These are phyloP conservation scores for Paracorniculantispora psalliotae DNA, from an alignment of 2,329 filamentous ascomycete genomes.

Conservation along the genomic window DNA sequence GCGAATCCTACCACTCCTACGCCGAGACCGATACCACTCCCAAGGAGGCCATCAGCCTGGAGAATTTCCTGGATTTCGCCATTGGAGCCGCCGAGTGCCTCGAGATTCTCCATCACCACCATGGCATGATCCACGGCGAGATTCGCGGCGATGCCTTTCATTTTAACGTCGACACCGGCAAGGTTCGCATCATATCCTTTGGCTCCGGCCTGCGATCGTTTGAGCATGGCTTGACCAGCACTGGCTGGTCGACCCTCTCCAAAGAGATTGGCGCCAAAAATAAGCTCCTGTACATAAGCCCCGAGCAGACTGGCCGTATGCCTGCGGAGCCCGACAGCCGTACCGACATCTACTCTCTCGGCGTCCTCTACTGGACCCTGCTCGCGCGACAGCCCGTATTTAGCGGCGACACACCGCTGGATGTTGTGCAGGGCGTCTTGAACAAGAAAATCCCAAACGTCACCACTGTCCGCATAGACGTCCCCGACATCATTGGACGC, in stretches of 20 bases:
- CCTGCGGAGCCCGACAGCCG: constrained; percentile 86
- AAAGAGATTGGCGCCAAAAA: constrained; percentile 81
- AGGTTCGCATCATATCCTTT: constrained; percentile 77
- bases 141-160: constrained; percentile 89
- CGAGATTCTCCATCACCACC: constrained; percentile 85
- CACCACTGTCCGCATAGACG: constrained; percentile 71
- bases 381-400: constrained; percentile 77
- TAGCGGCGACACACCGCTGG: constrained; percentile 72
- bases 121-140: constrained; percentile 84
- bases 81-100: constrained; percentile 82
- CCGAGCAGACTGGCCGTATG: constrained; percentile 90
- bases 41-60: constrained; percentile 60
- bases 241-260: constrained; percentile 79
- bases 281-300: constrained; percentile 87
- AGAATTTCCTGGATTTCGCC: constrained; percentile 82
- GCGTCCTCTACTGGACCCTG: constrained; percentile 83
- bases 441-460: constrained; percentile 72
- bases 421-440: constrained; percentile 87
- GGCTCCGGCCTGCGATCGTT: constrained; percentile 84
- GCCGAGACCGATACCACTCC: constrained; percentile 43
- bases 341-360: constrained; percentile 90
- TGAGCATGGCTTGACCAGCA: constrained; percentile 80
- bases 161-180: constrained; percentile 64
- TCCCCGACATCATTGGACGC: constrained; percentile 74
- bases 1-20: constrained; percentile 44